Evolutionary conservation across 768 basidiomycete species (phyloP).

Genomic region (Lactifluus volemus): DNA sequence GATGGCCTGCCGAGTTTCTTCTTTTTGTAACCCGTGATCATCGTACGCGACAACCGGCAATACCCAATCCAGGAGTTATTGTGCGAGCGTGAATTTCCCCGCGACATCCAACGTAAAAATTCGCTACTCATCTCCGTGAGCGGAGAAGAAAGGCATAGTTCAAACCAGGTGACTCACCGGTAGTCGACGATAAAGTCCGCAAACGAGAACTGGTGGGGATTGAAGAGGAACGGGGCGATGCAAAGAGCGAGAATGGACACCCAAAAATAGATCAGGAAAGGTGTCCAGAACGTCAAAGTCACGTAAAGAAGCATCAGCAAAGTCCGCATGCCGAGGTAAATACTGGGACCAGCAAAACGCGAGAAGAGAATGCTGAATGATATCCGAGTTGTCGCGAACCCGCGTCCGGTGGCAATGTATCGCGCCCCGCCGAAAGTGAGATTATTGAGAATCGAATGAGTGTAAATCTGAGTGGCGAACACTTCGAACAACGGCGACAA

Average conservation of each 20-base stretch:
- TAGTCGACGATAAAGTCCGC: constrained; percentile 97
- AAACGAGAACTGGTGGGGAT: constrained; percentile 98
- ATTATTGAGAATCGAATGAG: constrained; percentile 95
- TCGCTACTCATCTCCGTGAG: constrained; percentile 43
- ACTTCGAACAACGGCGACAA: constrained; percentile 95
- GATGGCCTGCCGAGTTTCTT: constrained; percentile 95
- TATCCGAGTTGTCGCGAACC: constrained; percentile 93
- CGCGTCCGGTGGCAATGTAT: constrained; percentile 98
- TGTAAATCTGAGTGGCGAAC: constrained; percentile 97
- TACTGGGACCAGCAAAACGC: constrained; percentile 96
- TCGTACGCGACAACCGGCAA: constrained; percentile 93
- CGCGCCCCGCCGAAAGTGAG: constrained; percentile 96
- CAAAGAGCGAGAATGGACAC: constrained; percentile 87
- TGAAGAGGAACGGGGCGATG: constrained; percentile 96
- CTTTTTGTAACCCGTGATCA: constrained; percentile 99
- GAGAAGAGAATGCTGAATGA: constrained; percentile 95
- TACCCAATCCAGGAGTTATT: constrained; percentile 99
- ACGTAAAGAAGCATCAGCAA: constrained; percentile 90
- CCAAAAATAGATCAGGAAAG: constrained; percentile 97
- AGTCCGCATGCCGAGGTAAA: constrained; percentile 94
- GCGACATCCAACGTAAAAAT: constrained; percentile 98
- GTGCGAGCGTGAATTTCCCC: constrained; percentile 95
- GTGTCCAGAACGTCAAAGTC: constrained; percentile 85
- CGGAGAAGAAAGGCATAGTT: not conserved
- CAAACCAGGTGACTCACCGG: constrained; percentile 38